These are phyloP conservation scores for Microbotryomycetes sp. DNA, from an alignment of 1,284 basidiomycete genomes.

Conservation along the genomic window DNA sequence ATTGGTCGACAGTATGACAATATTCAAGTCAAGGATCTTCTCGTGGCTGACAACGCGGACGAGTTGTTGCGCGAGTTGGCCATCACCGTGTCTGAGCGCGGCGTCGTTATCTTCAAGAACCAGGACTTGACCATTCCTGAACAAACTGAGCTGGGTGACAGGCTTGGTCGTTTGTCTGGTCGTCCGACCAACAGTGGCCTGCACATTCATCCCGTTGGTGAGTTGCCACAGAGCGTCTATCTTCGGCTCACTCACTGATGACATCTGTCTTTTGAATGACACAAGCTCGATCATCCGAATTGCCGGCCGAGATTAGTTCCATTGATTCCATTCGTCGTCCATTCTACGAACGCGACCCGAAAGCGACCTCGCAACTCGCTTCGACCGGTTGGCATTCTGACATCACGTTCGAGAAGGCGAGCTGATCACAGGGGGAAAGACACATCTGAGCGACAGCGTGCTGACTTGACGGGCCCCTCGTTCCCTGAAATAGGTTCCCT, in stretches of 20 bases:
- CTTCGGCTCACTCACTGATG: constrained; percentile 1
- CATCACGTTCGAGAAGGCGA: constrained; percentile 38
- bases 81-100: constrained; percentile 35
- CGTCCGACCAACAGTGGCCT: constrained; percentile 30
- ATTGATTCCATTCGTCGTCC: constrained; percentile 3
- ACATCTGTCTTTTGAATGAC: constrained; percentile 14
- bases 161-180: constrained; percentile 31
- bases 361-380: not conserved
- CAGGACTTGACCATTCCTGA: constrained; percentile 7
- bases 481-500: too few relatives aligned
- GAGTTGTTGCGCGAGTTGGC: constrained; percentile 37
- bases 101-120: constrained; percentile 36
- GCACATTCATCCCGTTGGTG: constrained; percentile 40
- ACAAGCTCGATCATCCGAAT: too few relatives aligned
- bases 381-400: constrained; percentile 9
- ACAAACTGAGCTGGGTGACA: constrained; percentile 24
- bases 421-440: too few relatives aligned
- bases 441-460: too few relatives aligned
- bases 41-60: constrained; percentile 30
- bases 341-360: not conserved
- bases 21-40: constrained; percentile 32
- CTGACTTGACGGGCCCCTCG: too few relatives aligned
- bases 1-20: constrained; percentile 31
- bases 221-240: constrained; percentile 34
- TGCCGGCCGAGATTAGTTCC: too few relatives aligned